These are phyloP conservation scores for Mortierella sp. DNA, from an alignment of 371 early-diverging fungal species.

Conservation along the genomic window DNA sequence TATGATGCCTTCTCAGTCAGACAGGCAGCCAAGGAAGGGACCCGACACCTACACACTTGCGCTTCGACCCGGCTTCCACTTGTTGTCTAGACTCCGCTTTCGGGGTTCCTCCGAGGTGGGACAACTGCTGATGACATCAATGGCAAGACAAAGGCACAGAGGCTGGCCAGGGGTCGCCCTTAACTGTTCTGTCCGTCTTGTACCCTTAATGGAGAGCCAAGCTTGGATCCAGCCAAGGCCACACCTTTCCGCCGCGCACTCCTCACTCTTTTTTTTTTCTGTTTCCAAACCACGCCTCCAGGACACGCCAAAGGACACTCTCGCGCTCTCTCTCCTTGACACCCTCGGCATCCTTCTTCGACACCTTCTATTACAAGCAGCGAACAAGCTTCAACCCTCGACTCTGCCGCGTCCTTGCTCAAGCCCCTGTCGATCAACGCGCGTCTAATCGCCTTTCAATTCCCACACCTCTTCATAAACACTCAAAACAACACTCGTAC, in stretches of 20 bases:
- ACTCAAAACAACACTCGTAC: no score
- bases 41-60: background rate
- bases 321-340: slow-evolving; percentile 4
- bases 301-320: no score
- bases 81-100: slow-evolving; percentile 6
- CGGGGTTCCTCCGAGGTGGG: background rate
- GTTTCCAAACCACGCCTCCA: slow-evolving; percentile 21
- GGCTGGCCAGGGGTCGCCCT: background rate
- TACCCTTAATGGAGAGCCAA: background rate
- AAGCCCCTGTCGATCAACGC: background rate
- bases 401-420: no score
- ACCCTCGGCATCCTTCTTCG: no score
- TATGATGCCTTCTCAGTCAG: background rate
- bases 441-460: background rate
- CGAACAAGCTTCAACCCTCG: no score
- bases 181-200: background rate
- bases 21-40: background rate
- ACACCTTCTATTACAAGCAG: no score
- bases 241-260: no score
- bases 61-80: slow-evolving; percentile 1
- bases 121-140: background rate
- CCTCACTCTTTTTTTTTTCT: background rate
- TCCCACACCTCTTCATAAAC: background rate
- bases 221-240: background rate
- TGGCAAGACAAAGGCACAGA: background rate